phyloP scores from a whole-genome alignment of 441 rosid species.

The Syzygium syzygioides region DNA sequence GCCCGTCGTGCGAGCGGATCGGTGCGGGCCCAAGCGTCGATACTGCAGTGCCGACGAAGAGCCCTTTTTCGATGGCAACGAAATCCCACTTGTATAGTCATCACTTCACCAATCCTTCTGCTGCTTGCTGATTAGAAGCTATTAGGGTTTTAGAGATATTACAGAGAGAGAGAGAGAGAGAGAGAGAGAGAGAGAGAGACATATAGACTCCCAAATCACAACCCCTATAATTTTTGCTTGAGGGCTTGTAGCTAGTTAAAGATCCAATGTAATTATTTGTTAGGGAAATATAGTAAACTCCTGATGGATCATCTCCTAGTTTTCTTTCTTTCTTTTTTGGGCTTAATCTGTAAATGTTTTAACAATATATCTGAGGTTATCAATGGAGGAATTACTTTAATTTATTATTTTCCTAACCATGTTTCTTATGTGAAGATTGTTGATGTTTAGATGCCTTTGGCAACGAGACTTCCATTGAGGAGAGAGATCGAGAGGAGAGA shows the following conservation, averaged over 20 bases:
- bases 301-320: constrained; percentile 8
- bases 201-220: constrained; percentile 8
- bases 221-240: constrained; percentile 66
- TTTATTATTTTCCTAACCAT: constrained; percentile 8
- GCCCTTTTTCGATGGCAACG: constrained; percentile 49
- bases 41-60: constrained; percentile 29
- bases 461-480: constrained; percentile 4
- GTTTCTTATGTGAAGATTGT: not conserved
- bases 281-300: constrained; percentile 22
- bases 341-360: constrained; percentile 26
- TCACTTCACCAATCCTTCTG: constrained; percentile 74
- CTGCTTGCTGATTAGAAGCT: constrained; percentile 54
- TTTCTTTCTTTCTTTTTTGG: not conserved
- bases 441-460: not conserved
- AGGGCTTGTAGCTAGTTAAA: constrained; percentile 40
- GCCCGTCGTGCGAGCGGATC: constrained; percentile 68
- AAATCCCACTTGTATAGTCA: constrained; percentile 52
- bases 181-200: not conserved
- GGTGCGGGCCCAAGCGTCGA: constrained; percentile 22
- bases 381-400: constrained; percentile 12
- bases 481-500: not conserved
- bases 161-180: constrained; percentile 4
- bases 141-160: constrained; percentile 14
- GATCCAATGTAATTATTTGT: constrained; percentile 41
- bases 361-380: constrained; percentile 8